Evolutionary conservation across 2,329 filamentous ascomycete species (phyloP).

Genomic region (Calonectria henricotiae): DNA sequence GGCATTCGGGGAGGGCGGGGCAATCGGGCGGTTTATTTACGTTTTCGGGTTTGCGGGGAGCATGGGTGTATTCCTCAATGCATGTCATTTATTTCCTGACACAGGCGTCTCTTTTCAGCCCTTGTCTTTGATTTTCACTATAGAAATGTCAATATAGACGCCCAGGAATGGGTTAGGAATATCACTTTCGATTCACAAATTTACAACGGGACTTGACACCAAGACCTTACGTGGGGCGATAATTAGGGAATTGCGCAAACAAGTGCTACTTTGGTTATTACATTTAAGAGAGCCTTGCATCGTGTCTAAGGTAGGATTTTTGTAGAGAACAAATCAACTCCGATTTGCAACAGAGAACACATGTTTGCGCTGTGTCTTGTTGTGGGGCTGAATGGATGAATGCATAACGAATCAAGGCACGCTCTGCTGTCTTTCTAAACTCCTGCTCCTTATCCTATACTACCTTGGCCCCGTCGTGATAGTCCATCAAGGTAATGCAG

Average conservation of each 20-base stretch:
- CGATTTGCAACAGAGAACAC: not conserved
- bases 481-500: not conserved
- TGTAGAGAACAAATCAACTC: constrained; percentile 4
- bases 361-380: not conserved
- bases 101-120: constrained; percentile 28
- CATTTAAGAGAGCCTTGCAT: not conserved
- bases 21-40: constrained; percentile 36
- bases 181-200: not conserved
- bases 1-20: constrained; percentile 36
- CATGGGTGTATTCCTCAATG: constrained; percentile 40
- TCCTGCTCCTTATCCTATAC: not conserved
- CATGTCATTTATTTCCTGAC: constrained; percentile 41
- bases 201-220: not conserved
- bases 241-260: not conserved
- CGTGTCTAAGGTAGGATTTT: not conserved
- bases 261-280: not conserved
- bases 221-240: not conserved
- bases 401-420: constrained; percentile 13
- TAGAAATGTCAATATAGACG: constrained; percentile 35
- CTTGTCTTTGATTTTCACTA: constrained; percentile 26
- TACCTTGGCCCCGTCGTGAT: constrained; percentile 2
- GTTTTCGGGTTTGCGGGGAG: constrained; percentile 42
- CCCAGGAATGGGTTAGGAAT: constrained; percentile 28
- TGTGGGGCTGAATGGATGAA: constrained; percentile 18
- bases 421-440: constrained; percentile 5